phyloP scores from a whole-genome alignment of 2,329 filamentous ascomycete genomes.

The Rachicladosporium sp. region DNA sequence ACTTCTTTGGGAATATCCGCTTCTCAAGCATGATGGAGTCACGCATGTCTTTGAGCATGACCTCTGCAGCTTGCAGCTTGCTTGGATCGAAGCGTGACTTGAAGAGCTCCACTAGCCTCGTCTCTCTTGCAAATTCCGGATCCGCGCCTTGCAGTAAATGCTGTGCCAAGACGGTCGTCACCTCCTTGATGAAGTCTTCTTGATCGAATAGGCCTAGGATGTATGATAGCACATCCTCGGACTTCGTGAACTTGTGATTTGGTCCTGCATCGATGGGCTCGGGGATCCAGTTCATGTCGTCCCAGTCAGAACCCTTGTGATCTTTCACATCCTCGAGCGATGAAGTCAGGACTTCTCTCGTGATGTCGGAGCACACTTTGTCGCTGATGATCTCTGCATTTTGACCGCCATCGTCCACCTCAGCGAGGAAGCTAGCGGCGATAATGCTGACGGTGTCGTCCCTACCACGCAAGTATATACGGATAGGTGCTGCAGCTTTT shows the following conservation, averaged over 20 bases:
- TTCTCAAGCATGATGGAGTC: slow-evolving; percentile 58
- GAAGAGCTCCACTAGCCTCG: slow-evolving; percentile 71
- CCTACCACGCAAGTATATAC: slow-evolving; percentile 62
- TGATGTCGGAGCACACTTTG: slow-evolving; percentile 50
- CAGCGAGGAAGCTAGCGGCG: slow-evolving; percentile 59
- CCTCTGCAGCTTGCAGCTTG: slow-evolving; percentile 82
- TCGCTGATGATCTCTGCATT: slow-evolving; percentile 33
- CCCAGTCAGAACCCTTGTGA: slow-evolving; percentile 41
- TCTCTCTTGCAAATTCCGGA: slow-evolving; percentile 60
- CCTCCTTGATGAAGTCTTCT: slow-evolving; percentile 90
- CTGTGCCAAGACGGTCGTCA: slow-evolving; percentile 79
- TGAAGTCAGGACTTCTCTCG: slow-evolving; percentile 50
- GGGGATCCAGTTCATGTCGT: slow-evolving; percentile 86
- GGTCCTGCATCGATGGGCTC: slow-evolving; percentile 87
- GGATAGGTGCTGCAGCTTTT: slow-evolving; percentile 59
- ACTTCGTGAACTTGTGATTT: slow-evolving; percentile 77
- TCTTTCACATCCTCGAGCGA: slow-evolving; percentile 37
- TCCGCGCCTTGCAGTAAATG: slow-evolving; percentile 55
- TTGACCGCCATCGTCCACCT: slow-evolving; percentile 35
- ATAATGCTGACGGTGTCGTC: slow-evolving; percentile 70
- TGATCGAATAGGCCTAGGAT: slow-evolving; percentile 79
- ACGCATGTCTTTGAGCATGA: slow-evolving; percentile 89
- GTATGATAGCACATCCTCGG: slow-evolving; percentile 82
- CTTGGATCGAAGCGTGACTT: slow-evolving; percentile 80
- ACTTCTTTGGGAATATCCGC: slow-evolving; percentile 18